phyloP scores from a whole-genome alignment of 1,139 yeast genomes.

The Chernovozyma aurita region DNA sequence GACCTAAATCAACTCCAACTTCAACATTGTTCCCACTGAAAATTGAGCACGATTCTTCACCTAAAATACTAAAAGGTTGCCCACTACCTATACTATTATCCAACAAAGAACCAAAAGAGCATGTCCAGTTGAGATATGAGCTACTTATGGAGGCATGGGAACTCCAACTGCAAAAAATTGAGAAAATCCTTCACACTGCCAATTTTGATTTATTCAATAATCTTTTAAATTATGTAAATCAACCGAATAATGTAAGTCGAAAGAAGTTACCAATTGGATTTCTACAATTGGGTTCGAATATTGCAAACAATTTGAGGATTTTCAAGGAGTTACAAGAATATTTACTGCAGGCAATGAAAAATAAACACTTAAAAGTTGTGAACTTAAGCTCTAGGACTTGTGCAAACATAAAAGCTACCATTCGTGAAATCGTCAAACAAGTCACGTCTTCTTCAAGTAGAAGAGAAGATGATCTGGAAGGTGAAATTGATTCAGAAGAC shows the following conservation, averaged over 20 bases:
- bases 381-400: conserved; percentile 38
- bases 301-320: conserved; percentile 51
- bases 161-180: conserved; percentile 31
- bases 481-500: conserved; percentile 12
- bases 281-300: conserved; percentile 51
- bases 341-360: conserved; percentile 11
- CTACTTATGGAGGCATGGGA: conserved; percentile 39
- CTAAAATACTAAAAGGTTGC: neutral
- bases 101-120: conserved; percentile 36
- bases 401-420: conserved; percentile 34
- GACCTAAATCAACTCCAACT: conserved; percentile 1
- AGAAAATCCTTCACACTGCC: conserved; percentile 32
- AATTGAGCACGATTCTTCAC: neutral
- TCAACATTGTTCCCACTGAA: neutral
- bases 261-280: conserved; percentile 38
- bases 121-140: conserved; percentile 32
- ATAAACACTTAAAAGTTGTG: conserved; percentile 22
- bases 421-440: conserved; percentile 37
- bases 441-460: conserved; percentile 14
- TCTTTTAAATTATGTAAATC: conserved; percentile 24
- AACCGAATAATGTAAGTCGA: conserved; percentile 7
- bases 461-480: conserved; percentile 13
- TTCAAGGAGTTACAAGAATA: conserved; percentile 36
- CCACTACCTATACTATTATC: conserved; percentile 19
- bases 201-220: conserved; percentile 34